Percentiles rank a stretch among this genome's conserved stretches.
phyloP scores from a whole-genome alignment of 805 yeast species.

The Yamadazyma sp. region DNA sequence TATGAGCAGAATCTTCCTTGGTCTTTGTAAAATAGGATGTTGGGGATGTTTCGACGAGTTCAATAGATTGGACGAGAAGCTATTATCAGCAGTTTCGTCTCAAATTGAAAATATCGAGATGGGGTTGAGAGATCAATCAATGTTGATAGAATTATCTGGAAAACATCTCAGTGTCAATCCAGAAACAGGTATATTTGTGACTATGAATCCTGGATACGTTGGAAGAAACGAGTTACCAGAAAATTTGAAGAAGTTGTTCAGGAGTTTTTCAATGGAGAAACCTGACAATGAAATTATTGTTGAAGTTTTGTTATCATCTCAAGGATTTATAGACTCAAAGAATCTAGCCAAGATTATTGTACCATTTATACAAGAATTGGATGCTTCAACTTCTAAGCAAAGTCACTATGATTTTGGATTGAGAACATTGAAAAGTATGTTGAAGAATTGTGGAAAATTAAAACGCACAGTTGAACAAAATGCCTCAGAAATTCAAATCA shows the following conservation, averaged over 20 bases:
- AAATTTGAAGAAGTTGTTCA: conserved; percentile 73
- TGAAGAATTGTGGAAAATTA: conserved; percentile 55
- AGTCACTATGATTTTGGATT: conserved; percentile 89
- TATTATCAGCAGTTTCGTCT: conserved; percentile 81
- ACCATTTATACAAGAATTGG: conserved; percentile 49
- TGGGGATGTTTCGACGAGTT: conserved; percentile 98
- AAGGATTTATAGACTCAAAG: conserved; percentile 58
- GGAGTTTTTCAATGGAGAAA: conserved; percentile 66
- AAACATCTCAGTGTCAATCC: conserved; percentile 35
- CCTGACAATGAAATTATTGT: conserved; percentile 73
- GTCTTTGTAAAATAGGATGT: conserved; percentile 78
- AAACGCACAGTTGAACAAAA: conserved; percentile 20
- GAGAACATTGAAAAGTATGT: conserved; percentile 69
- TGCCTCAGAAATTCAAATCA: conserved; percentile 15
- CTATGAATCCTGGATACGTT: conserved; percentile 86
- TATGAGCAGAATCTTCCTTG: conserved; percentile 72
- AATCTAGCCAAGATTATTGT: conserved; percentile 49
- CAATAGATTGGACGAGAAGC: conserved; percentile 68
- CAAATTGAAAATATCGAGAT: conserved; percentile 70
- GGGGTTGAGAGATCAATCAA: conserved; percentile 36
- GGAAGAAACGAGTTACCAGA: conserved; percentile 86
- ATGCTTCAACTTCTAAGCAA: conserved; percentile 45
- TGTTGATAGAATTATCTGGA: conserved; percentile 41
- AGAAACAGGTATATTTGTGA: conserved; percentile 74
- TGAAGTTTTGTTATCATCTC: conserved; percentile 67